phyloP scores from a whole-genome alignment of 345 rosid genomes.

The Pugionium dolabratum region DNA sequence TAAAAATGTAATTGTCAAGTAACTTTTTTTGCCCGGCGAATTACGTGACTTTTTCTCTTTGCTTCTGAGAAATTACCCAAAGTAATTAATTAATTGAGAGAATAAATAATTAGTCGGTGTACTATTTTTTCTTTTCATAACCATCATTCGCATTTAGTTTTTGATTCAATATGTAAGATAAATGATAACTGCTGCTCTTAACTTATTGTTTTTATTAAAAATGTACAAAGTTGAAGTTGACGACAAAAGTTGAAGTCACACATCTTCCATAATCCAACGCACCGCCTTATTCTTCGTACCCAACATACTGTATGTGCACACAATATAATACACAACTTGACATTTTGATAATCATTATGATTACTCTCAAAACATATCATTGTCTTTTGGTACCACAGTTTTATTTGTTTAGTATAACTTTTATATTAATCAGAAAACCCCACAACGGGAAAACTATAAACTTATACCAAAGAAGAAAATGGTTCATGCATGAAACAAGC shows the following conservation, averaged over 20 bases:
- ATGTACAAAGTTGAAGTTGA: no score
- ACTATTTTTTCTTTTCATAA: neutral
- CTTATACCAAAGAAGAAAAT: no score
- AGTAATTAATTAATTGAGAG: conserved; percentile 16
- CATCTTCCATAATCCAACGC: no score
- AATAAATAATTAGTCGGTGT: conserved; percentile 34
- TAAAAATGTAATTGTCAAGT: conserved; percentile 35
- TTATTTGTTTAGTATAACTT: no score
- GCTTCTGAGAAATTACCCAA: conserved; percentile 18
- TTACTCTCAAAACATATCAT: neutral
- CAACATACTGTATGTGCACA: conserved; percentile 16
- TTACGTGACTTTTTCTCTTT: conserved; percentile 22
- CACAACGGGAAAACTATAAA: no score
- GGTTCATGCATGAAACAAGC: no score
- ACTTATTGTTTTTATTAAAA: neutral
- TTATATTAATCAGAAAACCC: no score
- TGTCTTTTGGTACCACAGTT: no score
- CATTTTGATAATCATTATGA: conserved; percentile 12
- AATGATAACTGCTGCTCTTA: no score
- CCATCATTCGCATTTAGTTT: conserved; percentile 1
- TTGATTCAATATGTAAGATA: neutral
- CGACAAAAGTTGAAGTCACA: no score
- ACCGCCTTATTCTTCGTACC: conserved; percentile 17
- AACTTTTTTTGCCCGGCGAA: conserved; percentile 19
- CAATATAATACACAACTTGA: conserved; percentile 12